Evolutionary conservation across 2,329 filamentous ascomycete species (phyloP).

Genomic region (Colletotrichum higginsianum): DNA sequence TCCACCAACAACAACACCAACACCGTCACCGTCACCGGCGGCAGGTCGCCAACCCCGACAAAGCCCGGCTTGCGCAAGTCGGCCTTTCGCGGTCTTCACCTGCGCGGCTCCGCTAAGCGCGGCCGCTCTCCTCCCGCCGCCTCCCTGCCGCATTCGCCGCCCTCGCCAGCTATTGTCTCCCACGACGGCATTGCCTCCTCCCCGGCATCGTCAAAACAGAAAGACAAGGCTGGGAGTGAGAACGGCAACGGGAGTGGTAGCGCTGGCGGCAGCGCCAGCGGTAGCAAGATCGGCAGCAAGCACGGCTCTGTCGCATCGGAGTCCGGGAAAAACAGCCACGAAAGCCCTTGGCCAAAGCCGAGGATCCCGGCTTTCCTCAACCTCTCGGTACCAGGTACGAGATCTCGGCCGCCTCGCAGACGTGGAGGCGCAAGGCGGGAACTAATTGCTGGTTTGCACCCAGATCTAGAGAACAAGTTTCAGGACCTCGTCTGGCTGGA

Average conservation of each 20-base stretch:
- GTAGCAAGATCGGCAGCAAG: neutral
- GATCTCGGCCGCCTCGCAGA: conserved; percentile 17
- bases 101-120: conserved; percentile 63
- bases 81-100: conserved; percentile 61
- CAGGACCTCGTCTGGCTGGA: conserved; percentile 69
- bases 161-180: conserved; percentile 50
- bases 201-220: conserved; percentile 35
- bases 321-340: conserved; percentile 23
- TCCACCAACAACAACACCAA: conserved; percentile 34
- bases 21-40: conserved; percentile 33
- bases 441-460: conserved; percentile 27
- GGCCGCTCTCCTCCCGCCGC: conserved; percentile 58
- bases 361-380: conserved; percentile 58
- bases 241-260: conserved; percentile 6
- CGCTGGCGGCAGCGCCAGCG: too few species aligned
- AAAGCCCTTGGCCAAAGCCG: conserved; percentile 37
- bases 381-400: conserved; percentile 55
- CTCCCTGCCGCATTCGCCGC: conserved; percentile 44
- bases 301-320: conserved; percentile 21
- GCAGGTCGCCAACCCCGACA: conserved; percentile 29
- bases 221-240: conserved; percentile 21
- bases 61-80: conserved; percentile 52
- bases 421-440: conserved; percentile 25
- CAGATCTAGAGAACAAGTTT: conserved; percentile 57
- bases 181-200: conserved; percentile 52